Base-by-base conservation (phyloP, 169 alveolate genomes). In the Sarcocystis neurona region DNA sequence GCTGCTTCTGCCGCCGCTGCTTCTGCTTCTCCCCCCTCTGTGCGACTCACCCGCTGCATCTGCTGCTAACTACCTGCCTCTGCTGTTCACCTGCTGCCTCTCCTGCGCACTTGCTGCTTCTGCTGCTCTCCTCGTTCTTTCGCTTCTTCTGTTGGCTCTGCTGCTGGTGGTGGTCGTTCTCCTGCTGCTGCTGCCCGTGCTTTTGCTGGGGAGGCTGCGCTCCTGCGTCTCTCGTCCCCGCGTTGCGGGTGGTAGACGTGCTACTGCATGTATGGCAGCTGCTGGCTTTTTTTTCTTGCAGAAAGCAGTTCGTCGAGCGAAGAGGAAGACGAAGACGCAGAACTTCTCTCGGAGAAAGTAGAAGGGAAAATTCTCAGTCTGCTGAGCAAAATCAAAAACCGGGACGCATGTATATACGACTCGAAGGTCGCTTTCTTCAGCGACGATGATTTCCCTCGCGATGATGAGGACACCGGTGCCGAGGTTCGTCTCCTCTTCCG, bases 281-380 rank as follows among this genome's bases (percentile, higher is more conserved):
- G 82, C 5, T 10, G 32, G 47, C 5, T 6, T n/a, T 10, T 34
- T 2, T 30, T 39, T 68, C 41, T 43, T 72, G 2, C 47, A 72
- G 82, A 72, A 23, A 72, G 56, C n/a, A 39, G 23, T 10, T 86
- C 90, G 43, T 79, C 85, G 58, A 48, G 72, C 32, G 88, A 44
- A 1, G 89, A 74, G 74, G 97, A 95, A 78, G 97, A 95, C 68
- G 94, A 91, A 47, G 94, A 93, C 20, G 97, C 94, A 23, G 95
- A 82, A 30, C 78, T 95, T 15, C 89, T 95, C 39, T 94, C 96
- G 12, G 88, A 89, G 39, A 89, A 85, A 79, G 96, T 94, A 32
- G 97, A 95, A 89, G 63, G 63, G 68, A 95, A 95, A 77, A 94
- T 95, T 12, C 88, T 95, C 41, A 87, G 93, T 72, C 94, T 97